Evolutionary conservation across 192 early-diverging fungal genomes (phyloP).

Genomic region (Podila clonocystis): DNA sequence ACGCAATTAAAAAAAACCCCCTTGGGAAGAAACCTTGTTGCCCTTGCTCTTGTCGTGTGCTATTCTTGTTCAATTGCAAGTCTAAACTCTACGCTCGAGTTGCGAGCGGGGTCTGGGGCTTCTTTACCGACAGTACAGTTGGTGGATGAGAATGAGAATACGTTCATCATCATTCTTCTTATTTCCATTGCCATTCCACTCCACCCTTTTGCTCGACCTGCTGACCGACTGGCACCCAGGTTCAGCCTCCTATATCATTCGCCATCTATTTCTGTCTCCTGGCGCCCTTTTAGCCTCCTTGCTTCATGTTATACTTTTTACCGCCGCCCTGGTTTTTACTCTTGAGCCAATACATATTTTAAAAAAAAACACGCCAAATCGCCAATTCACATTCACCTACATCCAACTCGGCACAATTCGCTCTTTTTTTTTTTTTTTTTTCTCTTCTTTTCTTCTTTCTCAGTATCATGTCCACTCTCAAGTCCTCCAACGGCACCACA

Average conservation of each 20-base stretch:
- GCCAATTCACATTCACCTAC: not conserved
- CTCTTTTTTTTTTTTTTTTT: not conserved
- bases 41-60: no score
- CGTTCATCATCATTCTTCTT: not conserved
- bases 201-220: no score
- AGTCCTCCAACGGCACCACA: conserved; percentile 3
- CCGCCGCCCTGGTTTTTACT: not conserved
- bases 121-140: no score
- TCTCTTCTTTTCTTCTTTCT: not conserved
- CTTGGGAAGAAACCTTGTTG: no score
- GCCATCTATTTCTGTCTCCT: not conserved
- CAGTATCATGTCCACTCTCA: not conserved
- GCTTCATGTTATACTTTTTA: conserved; percentile 1
- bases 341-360: not conserved
- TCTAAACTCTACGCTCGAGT: no score
- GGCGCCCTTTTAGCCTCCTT: not conserved
- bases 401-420: not conserved
- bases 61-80: no score
- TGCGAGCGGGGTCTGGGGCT: no score
- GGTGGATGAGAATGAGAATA: no score
- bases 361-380: not conserved
- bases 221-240: not conserved
- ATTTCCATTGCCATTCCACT: not conserved
- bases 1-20: no score
- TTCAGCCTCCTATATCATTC: not conserved